Evolutionary conservation across 805 yeast species (phyloP), one percentile per base, ranked within the genome.

Genomic region (Candida koratica): DNA sequence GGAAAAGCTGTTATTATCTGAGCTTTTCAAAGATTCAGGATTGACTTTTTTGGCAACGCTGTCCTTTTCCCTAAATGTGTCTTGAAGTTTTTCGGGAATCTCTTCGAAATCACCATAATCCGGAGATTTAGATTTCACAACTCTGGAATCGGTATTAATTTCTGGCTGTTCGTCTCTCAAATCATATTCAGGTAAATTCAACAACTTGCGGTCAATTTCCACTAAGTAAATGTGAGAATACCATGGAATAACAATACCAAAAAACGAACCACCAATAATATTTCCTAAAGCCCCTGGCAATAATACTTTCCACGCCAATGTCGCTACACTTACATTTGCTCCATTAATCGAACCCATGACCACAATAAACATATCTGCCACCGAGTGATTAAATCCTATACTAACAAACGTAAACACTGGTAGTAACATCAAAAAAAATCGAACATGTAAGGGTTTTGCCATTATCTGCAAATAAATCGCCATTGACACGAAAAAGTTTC

Each of bases 111-210:
- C 23, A 15, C 16, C 14, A 11, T 6, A 5, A 13, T 13, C 17
- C 3, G 38, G 37, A 2, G 37, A 10, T 16, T n/a, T 24, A 19
- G 25, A 62, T 41, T 84, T 70, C 2, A 84, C 83, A 8, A 84
- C 90, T 61, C 93, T 73, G 4, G 90, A 82, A 55, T 84, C 94
- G 64, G 75, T 70, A 48, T 79, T 79, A 41, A 82, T 59, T 48
- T 81, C 84, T 3, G 94, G 93, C 46, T 82, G 90, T 55, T 84
- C 93, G 57, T 84, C 94, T 47, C 77, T 71, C 36, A 78, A 77
- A 26, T 81, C 90, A 47, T 73, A 83, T 26, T 65, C 60, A 2
- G 94, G 94, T 42, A 84, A 65, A 17, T 79, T 69, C 53, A 84
- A 61, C 29, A 64, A 51, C 44, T 68, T 69, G 56, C 77, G 75